Base-by-base conservation (phyloP, 1,139 yeast species). In the Zygoascus hellenicus region DNA sequence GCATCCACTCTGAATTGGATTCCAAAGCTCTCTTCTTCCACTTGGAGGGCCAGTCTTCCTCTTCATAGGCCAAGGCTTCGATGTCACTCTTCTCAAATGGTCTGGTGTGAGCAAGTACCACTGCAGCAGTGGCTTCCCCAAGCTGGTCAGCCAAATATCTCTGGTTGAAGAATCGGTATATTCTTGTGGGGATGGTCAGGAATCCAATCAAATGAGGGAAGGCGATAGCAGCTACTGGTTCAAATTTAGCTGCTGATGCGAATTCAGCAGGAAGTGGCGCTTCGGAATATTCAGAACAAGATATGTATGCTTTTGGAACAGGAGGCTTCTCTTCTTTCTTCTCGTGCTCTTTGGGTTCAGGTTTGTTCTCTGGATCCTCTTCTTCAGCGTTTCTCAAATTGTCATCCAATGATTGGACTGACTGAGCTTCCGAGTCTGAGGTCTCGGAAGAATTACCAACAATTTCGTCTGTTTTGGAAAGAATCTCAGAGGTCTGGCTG, bases 1-100 rank as follows among this genome's bases (percentile, higher is more conserved):
- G 81, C 48, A 84, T 81, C 98, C 98, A 92, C 63, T 90, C 97
- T 51, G 95, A 83, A 38, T 77, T 70, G 58, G 79, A 82, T 48
- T 78, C 83, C 43, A 68, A 62, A 14, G 95, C 96, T 53, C 72
- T 75, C 53, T 78, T 75, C 38, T 86, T 84, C 96, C 97, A 94
- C 52, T 77, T 75, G 52, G 71, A 70, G 17, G 97, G 97, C 99
- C 99, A 94, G 56, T 88, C 95, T 14, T 67, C 62, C 62, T 92
- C 97, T 63, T 94, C 98, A 38, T 72, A 80, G 34, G 67, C 65
- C 9, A 81, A 84, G 57, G 76, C 65, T 35, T 72, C 69, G 37
- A 76, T 66, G 58, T 87, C 94, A 4, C 58, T 61, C 43, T 71
- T 70, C 46, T 71, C 74, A 58, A 81, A 86, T 3, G 80, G 77